Evolutionary conservation across 129 eudicot genomes (phyloP), one percentile per base, ranked within the genome.

Genomic region (Centella asiatica): DNA sequence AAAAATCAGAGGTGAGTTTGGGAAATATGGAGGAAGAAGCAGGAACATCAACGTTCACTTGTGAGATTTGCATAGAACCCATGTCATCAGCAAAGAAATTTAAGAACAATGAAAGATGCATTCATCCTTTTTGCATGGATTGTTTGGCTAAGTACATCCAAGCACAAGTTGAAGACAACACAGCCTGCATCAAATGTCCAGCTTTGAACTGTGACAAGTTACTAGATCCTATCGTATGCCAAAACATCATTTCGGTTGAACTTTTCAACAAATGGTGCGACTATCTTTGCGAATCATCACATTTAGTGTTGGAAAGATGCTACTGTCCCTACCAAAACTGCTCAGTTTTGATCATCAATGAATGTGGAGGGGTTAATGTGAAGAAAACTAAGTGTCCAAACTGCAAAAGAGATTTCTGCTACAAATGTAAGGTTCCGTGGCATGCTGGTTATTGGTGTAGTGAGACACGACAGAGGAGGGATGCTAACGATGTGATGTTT

Each of bases 31-130:
- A 10, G 11, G 11, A 11, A 22, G 57, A 51, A 10, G 23, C 57
- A 24, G 57, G 18, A 51, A 25, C 6, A 26, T 51, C 33, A 5
- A 4, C 57, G 18, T 42, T 42, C 46, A 51, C 57, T 51, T 51
- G 57, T 12, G 61, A 56, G 39, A 31, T 56, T 28, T 56, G 61
- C 40, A 56, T 56, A 1, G 61, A 56, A 56, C 61, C 61, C 40
- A 29, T 56, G 61, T 56, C 29, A 56, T 56, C 40, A 29, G 40
- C 10, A 7, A 56, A 56, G 13, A 56, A 17, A 56, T 56, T 56
- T 32, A 56, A 31, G 39, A 25, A 29, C 36, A 62, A 44, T 46
- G 34, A 7, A n/a, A 26, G 27, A 4, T 62, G 54, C 28, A 12
- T 0, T 4, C 67, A 62, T 28, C 54, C 22, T 42, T 60, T 60